Conservation (phyloP, 73 alveolate genomes). For the Stentor roeselii region DNA sequence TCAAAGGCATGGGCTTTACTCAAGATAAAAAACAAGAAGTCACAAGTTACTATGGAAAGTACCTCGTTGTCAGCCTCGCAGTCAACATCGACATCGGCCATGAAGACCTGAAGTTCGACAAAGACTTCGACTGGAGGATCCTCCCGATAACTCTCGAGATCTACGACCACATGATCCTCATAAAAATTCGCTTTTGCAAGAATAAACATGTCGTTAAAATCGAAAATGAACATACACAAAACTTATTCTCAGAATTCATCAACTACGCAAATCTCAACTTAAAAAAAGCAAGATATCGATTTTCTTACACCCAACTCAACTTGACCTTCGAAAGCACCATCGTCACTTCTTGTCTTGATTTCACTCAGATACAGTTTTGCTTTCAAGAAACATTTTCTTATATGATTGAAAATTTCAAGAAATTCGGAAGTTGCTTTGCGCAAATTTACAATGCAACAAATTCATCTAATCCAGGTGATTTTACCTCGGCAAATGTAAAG, state of each 20-base stretch:
- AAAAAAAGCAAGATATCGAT: background rate
- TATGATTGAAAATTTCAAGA: background rate
- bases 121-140: background rate
- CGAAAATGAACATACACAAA: background rate
- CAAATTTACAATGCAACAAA: no score
- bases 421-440: background rate
- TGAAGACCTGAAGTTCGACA: background rate
- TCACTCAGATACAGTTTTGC: background rate
- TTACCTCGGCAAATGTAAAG: no score
- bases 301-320: background rate
- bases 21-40: background rate
- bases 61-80: background rate
- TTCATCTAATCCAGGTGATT: no score
- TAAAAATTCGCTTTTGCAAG: background rate
- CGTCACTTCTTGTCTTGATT: background rate
- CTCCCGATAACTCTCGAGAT: background rate
- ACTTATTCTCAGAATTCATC: background rate
- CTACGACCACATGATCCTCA: background rate
- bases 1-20: background rate
- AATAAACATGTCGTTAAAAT: background rate
- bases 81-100: background rate
- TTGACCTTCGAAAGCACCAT: background rate
- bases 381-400: background rate
- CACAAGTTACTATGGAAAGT: background rate
- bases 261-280: background rate